phyloP scores from a whole-genome alignment of 305 asterid genomes.

The Salvia sclarea region DNA sequence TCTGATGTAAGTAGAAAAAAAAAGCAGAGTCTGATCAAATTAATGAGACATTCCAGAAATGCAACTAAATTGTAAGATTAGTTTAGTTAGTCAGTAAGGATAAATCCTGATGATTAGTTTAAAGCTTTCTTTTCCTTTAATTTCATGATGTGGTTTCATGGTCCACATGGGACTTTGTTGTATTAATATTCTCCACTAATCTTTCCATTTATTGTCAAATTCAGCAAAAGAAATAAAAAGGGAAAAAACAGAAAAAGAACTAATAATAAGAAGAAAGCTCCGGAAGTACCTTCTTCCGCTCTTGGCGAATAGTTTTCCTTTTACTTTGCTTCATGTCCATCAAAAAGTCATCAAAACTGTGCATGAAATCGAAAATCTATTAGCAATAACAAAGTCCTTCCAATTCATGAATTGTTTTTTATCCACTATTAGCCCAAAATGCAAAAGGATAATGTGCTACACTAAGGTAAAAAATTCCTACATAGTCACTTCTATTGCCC shows the following conservation, averaged over 20 bases:
- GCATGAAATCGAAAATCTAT: conserved; percentile 25
- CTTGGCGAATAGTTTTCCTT: conserved; percentile 96
- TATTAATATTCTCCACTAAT: conserved; percentile 4
- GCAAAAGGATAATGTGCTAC: conserved; percentile 15
- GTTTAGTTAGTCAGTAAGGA: conserved; percentile 4
- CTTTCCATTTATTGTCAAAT: conserved; percentile 15
- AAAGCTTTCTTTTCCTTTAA: conserved; percentile 11
- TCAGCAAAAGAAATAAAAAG: conserved; percentile 14
- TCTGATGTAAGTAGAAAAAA: conserved; percentile 4
- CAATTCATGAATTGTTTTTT: conserved; percentile 5
- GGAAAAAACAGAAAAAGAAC: not conserved
- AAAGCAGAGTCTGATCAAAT: not conserved
- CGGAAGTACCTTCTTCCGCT: conserved; percentile 83
- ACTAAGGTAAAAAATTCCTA: not conserved
- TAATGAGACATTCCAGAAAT: not conserved
- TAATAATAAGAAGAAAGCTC: conserved; percentile 23
- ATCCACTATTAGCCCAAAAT: not conserved
- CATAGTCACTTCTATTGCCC: conserved; percentile 11
- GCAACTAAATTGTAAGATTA: conserved; percentile 7
- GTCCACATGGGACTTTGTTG: conserved; percentile 8
- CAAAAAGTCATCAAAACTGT: conserved; percentile 95
- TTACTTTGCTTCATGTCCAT: conserved; percentile 98
- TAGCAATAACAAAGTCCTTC: conserved; percentile 27
- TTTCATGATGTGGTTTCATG: conserved; percentile 15
- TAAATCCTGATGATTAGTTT: conserved; percentile 17